phyloP scores from a whole-genome alignment of 768 basidiomycete genomes.

The Kwoniella europaea region DNA sequence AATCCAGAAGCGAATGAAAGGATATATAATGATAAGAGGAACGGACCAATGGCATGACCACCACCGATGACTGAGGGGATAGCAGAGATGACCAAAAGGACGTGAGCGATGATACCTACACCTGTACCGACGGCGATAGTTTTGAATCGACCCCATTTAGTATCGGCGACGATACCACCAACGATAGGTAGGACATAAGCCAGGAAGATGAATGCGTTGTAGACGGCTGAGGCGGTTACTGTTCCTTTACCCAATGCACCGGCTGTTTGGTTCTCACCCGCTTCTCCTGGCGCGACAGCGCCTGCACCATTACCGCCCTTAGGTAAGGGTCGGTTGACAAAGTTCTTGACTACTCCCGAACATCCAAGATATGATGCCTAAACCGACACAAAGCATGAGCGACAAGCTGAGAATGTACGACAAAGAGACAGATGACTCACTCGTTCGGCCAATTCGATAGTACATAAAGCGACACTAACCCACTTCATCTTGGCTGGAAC shows the following conservation, averaged over 20 bases:
- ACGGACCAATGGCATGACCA: slow-evolving; percentile 39
- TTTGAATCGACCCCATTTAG: slow-evolving; percentile 55
- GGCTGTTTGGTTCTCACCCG: slow-evolving; percentile 39
- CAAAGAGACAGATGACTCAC: slow-evolving; percentile 13
- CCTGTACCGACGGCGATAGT: slow-evolving; percentile 48
- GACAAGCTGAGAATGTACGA: not conserved
- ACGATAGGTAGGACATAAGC: slow-evolving; percentile 51
- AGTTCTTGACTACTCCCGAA: slow-evolving; percentile 50
- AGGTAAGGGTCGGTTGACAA: slow-evolving; percentile 49
- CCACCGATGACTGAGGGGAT: slow-evolving; percentile 46
- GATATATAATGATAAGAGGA: slow-evolving; percentile 52
- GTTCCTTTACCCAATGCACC: slow-evolving; percentile 54
- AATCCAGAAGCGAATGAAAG: slow-evolving; percentile 54
- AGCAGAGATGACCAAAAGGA: slow-evolving; percentile 54
- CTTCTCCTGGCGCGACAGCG: slow-evolving; percentile 43
- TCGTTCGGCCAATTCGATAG: slow-evolving; percentile 57
- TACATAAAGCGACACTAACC: slow-evolving; percentile 54
- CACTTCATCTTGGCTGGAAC: slow-evolving; percentile 33
- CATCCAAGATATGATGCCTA: slow-evolving; percentile 52
- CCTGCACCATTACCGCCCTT: slow-evolving; percentile 51
- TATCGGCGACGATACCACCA: slow-evolving; percentile 57
- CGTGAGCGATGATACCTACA: slow-evolving; percentile 51
- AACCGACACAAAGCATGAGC: not conserved
- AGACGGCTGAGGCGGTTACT: slow-evolving; percentile 42
- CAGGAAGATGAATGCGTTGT: slow-evolving; percentile 50